These are phyloP conservation scores for Lachnellula cervina DNA, from an alignment of 2,329 filamentous ascomycete species.

Conservation along the genomic window DNA sequence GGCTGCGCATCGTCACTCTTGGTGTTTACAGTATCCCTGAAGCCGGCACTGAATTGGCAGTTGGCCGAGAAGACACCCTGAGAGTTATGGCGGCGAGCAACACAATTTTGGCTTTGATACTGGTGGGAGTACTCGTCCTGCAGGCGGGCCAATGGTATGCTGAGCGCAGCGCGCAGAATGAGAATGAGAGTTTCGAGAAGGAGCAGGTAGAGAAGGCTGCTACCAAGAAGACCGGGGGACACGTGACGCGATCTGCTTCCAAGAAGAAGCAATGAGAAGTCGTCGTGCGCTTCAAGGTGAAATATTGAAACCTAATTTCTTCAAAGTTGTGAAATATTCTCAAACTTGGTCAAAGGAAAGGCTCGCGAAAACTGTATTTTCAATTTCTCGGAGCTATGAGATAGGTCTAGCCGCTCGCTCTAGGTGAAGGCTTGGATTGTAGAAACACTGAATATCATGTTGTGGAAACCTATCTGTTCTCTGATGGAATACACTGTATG, in stretches of 20 bases:
- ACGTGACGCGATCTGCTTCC: conserved; percentile 26
- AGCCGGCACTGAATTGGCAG: conserved; percentile 52
- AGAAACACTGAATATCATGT: too few species aligned
- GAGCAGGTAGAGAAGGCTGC: conserved; percentile 44
- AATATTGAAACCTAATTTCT: background rate
- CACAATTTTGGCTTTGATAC: conserved; percentile 87
- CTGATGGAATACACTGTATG: too few species aligned
- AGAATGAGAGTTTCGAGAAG: conserved; percentile 61
- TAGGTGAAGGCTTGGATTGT: background rate
- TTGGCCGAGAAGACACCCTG: conserved; percentile 83
- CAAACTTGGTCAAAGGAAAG: background rate
- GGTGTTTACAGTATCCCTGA: conserved; percentile 47
- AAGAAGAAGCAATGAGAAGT: conserved; percentile 34
- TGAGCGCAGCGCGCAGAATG: conserved; percentile 84
- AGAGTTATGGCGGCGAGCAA: conserved; percentile 91
- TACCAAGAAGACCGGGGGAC: conserved; percentile 30
- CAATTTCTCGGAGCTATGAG: background rate
- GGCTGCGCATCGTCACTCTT: conserved; percentile 73
- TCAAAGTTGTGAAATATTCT: background rate
- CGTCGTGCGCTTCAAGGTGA: background rate
- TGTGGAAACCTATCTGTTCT: too few species aligned
- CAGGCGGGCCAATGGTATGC: conserved; percentile 99
- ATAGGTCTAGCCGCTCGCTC: background rate
- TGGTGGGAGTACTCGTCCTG: conserved; percentile 85
- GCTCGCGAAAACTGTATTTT: background rate